phyloP scores from a whole-genome alignment of 139 green algal genomes.

The Chlorella ohadii region DNA sequence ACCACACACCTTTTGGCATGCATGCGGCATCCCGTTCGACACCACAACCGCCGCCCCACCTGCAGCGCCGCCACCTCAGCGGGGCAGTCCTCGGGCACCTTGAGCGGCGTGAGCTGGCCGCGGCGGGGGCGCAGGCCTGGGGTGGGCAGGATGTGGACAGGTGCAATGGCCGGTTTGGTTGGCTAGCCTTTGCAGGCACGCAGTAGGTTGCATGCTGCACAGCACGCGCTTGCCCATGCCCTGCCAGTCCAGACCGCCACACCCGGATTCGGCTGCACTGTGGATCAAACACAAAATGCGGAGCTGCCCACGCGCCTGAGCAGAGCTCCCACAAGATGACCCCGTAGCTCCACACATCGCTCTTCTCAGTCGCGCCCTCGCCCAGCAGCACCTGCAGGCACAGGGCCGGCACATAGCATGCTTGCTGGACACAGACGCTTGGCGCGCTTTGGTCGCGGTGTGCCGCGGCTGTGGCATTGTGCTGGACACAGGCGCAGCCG shows the following conservation, averaged over 20 bases:
- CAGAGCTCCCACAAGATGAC: slow-evolving; percentile 24
- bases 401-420: too few species aligned
- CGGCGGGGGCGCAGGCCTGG: neutral
- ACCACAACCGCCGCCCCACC: neutral
- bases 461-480: too few species aligned
- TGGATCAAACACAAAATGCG: too few species aligned
- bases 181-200: too few species aligned
- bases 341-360: neutral
- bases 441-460: too few species aligned
- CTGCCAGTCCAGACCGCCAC: too few species aligned
- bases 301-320: neutral
- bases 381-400: neutral
- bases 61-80: slow-evolving; percentile 10
- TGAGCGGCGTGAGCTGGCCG: slow-evolving; percentile 7
- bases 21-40: neutral
- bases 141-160: neutral
- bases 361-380: neutral
- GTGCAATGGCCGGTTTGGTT: neutral
- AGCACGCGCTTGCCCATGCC: too few species aligned
- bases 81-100: slow-evolving; percentile 25
- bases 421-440: too few species aligned
- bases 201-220: too few species aligned
- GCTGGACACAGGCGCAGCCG: too few species aligned
- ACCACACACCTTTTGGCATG: too few species aligned
- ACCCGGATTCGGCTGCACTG: too few species aligned